Evolutionary conservation across 2,329 filamentous ascomycete species (phyloP).

Genomic region (Colletotrichum australisinense): DNA sequence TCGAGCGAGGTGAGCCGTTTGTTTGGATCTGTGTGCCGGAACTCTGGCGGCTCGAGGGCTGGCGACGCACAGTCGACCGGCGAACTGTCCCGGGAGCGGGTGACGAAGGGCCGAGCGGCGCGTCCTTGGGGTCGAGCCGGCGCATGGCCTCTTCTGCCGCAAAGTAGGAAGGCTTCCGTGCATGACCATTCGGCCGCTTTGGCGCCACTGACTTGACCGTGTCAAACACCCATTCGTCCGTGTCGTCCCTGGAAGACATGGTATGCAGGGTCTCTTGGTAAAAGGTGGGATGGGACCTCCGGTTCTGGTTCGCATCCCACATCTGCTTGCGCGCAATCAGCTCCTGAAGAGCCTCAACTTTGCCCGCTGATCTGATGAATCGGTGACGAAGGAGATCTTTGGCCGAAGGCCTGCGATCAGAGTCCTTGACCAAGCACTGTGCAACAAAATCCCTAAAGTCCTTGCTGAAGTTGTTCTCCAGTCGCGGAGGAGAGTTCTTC

Average conservation of each 20-base stretch:
- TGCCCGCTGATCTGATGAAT: constrained; percentile 89
- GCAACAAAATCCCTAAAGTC: constrained; percentile 96
- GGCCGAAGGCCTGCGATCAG: constrained; percentile 84
- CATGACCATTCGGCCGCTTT: constrained; percentile 63
- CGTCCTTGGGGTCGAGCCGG: constrained; percentile 71
- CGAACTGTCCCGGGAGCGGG: constrained; percentile 67
- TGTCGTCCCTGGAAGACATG: constrained; percentile 73
- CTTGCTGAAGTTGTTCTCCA: constrained; percentile 87
- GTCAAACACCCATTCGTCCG: constrained; percentile 96
- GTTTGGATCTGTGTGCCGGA: constrained; percentile 52
- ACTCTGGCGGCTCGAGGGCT: constrained; percentile 59
- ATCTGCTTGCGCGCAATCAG: constrained; percentile 85
- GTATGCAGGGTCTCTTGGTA: constrained; percentile 92
- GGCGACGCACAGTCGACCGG: constrained; percentile 66
- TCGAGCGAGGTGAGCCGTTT: constrained; percentile 56
- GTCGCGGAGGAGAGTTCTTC: constrained; percentile 83
- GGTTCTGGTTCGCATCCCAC: constrained; percentile 80
- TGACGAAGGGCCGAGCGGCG: constrained; percentile 67
- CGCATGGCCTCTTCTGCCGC: constrained; percentile 70
- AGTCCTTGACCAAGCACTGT: constrained; percentile 91
- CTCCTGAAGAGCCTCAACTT: constrained; percentile 88
- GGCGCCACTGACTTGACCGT: constrained; percentile 82
- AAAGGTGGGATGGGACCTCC: constrained; percentile 80
- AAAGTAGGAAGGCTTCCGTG: constrained; percentile 68
- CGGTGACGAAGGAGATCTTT: constrained; percentile 89